A percentile compares a stretch with the other conserved stretches of the same genome.
Evolutionary conservation across 176 grass and related monocot species (phyloP).

Genomic region (Alopecurus myosuroides): DNA sequence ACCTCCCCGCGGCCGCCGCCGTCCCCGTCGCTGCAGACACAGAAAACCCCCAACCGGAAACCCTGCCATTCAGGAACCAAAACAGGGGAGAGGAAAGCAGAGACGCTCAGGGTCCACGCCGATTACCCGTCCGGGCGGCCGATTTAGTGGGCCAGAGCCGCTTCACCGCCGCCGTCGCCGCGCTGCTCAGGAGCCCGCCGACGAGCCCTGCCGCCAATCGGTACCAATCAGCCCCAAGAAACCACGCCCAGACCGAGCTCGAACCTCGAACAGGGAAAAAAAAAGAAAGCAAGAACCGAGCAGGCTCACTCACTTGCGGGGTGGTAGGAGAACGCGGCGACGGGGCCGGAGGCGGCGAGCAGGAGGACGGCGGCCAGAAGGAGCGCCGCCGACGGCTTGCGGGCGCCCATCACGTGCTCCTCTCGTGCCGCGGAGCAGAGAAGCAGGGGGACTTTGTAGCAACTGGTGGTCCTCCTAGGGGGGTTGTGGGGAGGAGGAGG

Average conservation of each 20-base stretch:
- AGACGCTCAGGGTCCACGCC: background rate
- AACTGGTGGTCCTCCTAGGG: background rate
- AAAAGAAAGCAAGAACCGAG: background rate
- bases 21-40: conserved; percentile 25
- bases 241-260: background rate
- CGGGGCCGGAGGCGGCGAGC: conserved; percentile 21
- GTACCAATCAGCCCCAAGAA: background rate
- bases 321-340: conserved; percentile 41
- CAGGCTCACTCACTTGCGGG: conserved; percentile 54
- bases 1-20: conserved; percentile 34
- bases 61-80: background rate
- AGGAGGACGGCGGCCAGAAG: conserved; percentile 29
- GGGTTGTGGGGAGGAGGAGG: background rate
- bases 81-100: conserved; percentile 8
- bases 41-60: background rate
- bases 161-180: conserved; percentile 58
- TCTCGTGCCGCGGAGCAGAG: background rate
- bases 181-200: conserved; percentile 51
- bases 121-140: conserved; percentile 60
- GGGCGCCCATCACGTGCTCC: background rate
- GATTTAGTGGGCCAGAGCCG: conserved; percentile 88
- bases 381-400: background rate
- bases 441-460: background rate
- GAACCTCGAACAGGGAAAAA: no score
- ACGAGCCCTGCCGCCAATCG: conserved; percentile 46